These are phyloP conservation scores for Nakaseomyces uthaithaninus DNA, from an alignment of 1,139 yeast species.

Conservation along the genomic window DNA sequence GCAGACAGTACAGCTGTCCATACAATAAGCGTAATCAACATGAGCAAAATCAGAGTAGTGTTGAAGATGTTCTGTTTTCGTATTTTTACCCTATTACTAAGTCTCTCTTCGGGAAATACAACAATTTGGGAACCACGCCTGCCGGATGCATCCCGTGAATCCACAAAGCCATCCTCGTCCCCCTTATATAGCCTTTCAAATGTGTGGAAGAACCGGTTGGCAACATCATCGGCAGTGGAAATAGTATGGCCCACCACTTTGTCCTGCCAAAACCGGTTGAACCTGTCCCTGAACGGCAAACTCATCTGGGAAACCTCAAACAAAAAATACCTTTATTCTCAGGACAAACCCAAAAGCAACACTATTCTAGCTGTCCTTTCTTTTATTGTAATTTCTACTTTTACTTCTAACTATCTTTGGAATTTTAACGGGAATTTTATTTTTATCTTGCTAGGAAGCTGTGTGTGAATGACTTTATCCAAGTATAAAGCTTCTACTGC, in stretches of 20 bases:
- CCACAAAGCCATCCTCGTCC: constrained; percentile 4
- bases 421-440: too few species aligned
- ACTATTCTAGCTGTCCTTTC: too few species aligned
- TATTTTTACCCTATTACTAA: constrained; percentile 5
- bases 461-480: not conserved
- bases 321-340: too few species aligned
- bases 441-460: not conserved
- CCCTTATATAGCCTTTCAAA: constrained; percentile 7
- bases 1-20: constrained; percentile 6
- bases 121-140: constrained; percentile 5
- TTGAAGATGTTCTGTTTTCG: constrained; percentile 5
- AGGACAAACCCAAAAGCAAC: too few species aligned
- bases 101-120: constrained; percentile 3
- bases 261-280: constrained; percentile 4
- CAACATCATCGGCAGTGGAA: constrained; percentile 3
- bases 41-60: constrained; percentile 2
- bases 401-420: too few species aligned
- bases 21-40: constrained; percentile 4
- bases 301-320: too few species aligned
- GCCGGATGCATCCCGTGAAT: not conserved
- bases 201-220: constrained; percentile 4
- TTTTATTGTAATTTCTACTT: too few species aligned
- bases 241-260: not conserved
- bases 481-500: too few species aligned
- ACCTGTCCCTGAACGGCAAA: not conserved